Base-by-base conservation (phyloP, 2,329 filamentous ascomycete species). In the Penicillium sp. region DNA sequence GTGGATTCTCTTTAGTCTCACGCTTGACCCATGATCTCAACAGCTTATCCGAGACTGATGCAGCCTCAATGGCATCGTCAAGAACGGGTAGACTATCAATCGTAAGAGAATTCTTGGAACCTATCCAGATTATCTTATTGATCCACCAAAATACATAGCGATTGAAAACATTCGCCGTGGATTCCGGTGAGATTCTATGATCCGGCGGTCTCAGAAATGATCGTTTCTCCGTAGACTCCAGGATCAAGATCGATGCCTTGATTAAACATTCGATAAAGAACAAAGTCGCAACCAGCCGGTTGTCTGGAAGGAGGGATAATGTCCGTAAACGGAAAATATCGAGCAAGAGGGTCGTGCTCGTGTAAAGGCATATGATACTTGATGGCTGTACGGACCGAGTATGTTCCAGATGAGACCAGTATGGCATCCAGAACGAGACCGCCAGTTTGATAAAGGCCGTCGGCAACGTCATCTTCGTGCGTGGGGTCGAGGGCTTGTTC, bases 171-270 rank as follows among this genome's bases (percentile, higher is more conserved):
- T 58, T 56, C 34, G 55, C 54, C 3, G 54, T 58, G 1, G 54
- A 46, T 41, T 66, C 62, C 8, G 57, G 48, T 2, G 62, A 32
- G 28, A 39, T 46, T 18, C 49, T 39, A 5, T 43, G 39, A 13
- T 49, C 57, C 13, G n/a, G 32, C 4, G 45, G 50, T 29, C 52
- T 53, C 4, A 62, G 52, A 27, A 51, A 43, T 7, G 39, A 49
- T 36, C 62, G 53, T 51, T 78, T 78, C n/a, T 69, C 66, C 33
- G 56, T 61, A 13, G 67, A 64, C 57, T 77, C 76, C 1, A 73
- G 61, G 7, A 69, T 55, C 3, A 74, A 57, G 4, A 75, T 50
- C n/a, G 69, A 52, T 5, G 68, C 13, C 45, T 76, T 76, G 33
- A 73, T 50, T 2, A 58, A 66, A 13, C 43, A 51, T 9, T 43